Base-by-base conservation (phyloP, 139 green algal genomes). In the Coelastrella sp. region DNA sequence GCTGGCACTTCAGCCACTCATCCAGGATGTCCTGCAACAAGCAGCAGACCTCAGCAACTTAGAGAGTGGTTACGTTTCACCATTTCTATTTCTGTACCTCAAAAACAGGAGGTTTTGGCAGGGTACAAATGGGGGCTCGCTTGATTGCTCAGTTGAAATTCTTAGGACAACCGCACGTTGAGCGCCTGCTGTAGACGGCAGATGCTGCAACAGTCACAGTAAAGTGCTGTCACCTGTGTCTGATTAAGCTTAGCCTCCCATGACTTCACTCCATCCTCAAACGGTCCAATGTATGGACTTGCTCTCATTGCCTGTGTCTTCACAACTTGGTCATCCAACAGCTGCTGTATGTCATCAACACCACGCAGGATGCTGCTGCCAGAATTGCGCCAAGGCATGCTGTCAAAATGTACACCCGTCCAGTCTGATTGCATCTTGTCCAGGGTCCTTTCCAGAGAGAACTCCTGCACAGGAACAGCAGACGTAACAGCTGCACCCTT, bases 371-470 rank as follows among this genome's bases (percentile, higher is more conserved):
- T 94, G 91, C 58, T 89, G 66, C 93, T 95, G 87, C 93, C 93
- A 7, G 96, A 97, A 6, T 93, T 85, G 58, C 95, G 93, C 95
- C 95, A 98, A 22, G 91, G 58, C 74, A 92, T 92, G 82, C 78
- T 93, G 8, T 96, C 94, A 87, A 98, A 97, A 58, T 83, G 76
- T 20, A 97, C 90, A 22, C 95, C 96, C 14, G 80, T 81, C 95
- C 95, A 97, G 66, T 97, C 95, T n/a, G 63, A 82, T 91, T 97
- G 95, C 96, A 98, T 98, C 92, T 97, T 97, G 93, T 98, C 95
- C 82, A 98, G 92, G 3, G 92, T 92, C 15, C 89, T 88, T 94
- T 98, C 96, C 76, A 98, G 91, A 8, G 92, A 93, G 82, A 94
- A 97, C 93, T 97, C 94, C 80, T 88, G 85, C 78, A 82, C 7